Evolutionary conservation across 257 asterid genomes (phyloP).

Genomic region (Jasminum sambac): DNA sequence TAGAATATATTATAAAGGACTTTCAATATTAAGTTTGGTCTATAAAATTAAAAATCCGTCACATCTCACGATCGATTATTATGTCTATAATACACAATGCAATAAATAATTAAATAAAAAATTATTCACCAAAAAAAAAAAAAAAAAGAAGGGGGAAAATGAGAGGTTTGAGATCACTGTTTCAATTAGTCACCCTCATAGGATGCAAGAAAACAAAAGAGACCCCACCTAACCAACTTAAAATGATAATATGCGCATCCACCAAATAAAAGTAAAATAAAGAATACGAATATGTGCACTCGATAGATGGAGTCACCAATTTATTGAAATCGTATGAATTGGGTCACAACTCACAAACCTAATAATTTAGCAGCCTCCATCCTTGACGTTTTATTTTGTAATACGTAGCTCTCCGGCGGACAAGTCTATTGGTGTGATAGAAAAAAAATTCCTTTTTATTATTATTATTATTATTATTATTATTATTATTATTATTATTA

Average conservation of each 20-base stretch:
- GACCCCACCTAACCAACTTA: not conserved
- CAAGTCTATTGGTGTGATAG: not conserved
- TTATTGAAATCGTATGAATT: not conserved
- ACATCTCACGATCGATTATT: not conserved
- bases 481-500: no score
- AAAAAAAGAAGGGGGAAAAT: no score
- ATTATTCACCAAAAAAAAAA: not conserved
- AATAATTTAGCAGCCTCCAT: not conserved
- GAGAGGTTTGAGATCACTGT: not conserved
- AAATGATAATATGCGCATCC: conserved; percentile 2
- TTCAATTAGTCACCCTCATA: not conserved
- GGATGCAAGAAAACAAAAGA: not conserved
- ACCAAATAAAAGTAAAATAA: not conserved
- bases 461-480: no score
- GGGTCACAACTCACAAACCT: not conserved
- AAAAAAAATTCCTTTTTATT: no score
- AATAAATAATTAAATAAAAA: not conserved
- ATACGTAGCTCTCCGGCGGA: not conserved
- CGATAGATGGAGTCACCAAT: not conserved
- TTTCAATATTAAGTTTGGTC: no score
- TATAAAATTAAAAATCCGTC: not conserved
- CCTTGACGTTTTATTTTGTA: not conserved
- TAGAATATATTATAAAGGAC: no score
- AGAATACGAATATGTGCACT: not conserved
- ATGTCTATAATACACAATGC: not conserved